These are phyloP conservation scores for Beta vulgaris DNA, from an alignment of 148 eudicot genomes.

Conservation along the genomic window DNA sequence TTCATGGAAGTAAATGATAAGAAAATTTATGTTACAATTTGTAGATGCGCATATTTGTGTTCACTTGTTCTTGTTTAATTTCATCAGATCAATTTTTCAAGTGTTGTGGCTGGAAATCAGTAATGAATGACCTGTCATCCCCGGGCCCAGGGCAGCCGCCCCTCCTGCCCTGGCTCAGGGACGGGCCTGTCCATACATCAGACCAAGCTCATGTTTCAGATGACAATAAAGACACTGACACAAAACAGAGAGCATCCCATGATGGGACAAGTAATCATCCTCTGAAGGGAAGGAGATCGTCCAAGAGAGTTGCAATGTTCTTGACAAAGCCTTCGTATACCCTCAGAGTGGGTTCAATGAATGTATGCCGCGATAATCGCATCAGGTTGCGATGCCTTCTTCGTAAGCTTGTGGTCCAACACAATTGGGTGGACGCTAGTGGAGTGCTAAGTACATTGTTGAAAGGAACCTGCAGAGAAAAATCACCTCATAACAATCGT, in stretches of 20 bases:
- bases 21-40: too few species aligned
- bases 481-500: slow-evolving; percentile 37
- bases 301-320: slow-evolving; percentile 28
- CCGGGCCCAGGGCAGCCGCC: too few species aligned
- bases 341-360: slow-evolving; percentile 34
- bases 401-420: slow-evolving; percentile 40
- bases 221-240: not conserved
- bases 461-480: slow-evolving; percentile 47
- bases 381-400: slow-evolving; percentile 42
- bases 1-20: too few species aligned
- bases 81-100: too few species aligned
- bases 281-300: slow-evolving; percentile 10
- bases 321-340: slow-evolving; percentile 51
- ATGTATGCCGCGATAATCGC: slow-evolving; percentile 43
- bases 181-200: too few species aligned
- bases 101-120: too few species aligned
- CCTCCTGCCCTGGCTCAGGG: too few species aligned
- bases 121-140: too few species aligned
- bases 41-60: too few species aligned
- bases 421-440: slow-evolving; percentile 67
- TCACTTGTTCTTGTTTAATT: too few species aligned
- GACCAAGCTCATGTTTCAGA: not conserved
- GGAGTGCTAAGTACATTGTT: slow-evolving; percentile 60
- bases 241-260: not conserved
- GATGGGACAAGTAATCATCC: not conserved